Evolutionary conservation across 164 flowering plant species (phyloP), one percentile per base, ranked within the genome.

Genomic region (Warburgia ugandensis): DNA sequence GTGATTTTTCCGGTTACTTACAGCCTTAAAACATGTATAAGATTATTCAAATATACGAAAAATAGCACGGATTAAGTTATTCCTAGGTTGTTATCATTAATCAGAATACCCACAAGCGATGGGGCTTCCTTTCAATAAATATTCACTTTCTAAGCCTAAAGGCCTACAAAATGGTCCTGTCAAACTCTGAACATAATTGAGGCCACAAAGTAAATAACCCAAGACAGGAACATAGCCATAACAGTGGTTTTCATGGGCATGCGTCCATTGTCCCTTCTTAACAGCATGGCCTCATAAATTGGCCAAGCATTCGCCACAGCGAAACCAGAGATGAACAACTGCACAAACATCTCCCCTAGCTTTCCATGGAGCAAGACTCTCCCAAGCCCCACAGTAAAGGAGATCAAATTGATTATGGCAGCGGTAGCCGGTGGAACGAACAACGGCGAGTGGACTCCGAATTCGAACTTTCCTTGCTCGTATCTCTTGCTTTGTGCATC

Each of bases 371-470:
- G 36, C 9, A 60, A 13, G 9, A 66, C 30, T 10, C 50, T 26
- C 6, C 37, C n/a, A 1, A 62, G 2, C 10, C 76, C 79, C 6
- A 7, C 35, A 2, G 54, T 7, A 12, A 86, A 63, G 0, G 86
- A 58, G 1, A 68, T 43, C 29, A 86, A 49, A 61, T 75, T 90
- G 56, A 86, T 25, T 0, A 77, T 45, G 0, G 94, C 81, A 0
- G 69, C 75, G 21, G 56, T 56, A 5, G 75, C 27, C 4, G 86
- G n/a, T 0, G 87, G 64, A 40, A 84, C 73, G 48, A 86, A 84
- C 73, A 86, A 59, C 0, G 87, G 78, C 0, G 92, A 76, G 0
- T 64, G 36, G 19, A 70, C 71, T 6, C 95, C 91, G 20, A 86
- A 86, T 40, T 86, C 97, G 12, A 76, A 77, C 0, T 61, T 25